phyloP scores from a whole-genome alignment of 495 filamentous ascomycete genomes.

The Cairneyella variabilis region DNA sequence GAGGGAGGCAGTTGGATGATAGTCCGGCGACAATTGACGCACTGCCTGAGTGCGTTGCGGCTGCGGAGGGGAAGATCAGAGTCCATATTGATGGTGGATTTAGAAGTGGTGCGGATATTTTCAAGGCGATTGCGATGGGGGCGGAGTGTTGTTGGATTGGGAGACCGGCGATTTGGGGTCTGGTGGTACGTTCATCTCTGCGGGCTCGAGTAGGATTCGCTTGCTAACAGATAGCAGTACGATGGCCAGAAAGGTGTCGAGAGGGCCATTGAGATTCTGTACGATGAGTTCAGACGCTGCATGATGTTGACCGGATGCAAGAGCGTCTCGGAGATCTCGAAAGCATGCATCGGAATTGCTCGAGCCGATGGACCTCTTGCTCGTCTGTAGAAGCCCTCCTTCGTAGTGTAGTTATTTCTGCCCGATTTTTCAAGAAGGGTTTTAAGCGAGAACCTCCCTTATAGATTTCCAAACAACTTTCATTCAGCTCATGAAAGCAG shows the following conservation, averaged over 20 bases:
- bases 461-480: too few relatives aligned
- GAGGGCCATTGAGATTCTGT: conserved; percentile 38
- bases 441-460: too few relatives aligned
- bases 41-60: conserved; percentile 55
- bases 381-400: conserved; percentile 1
- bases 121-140: conserved; percentile 52
- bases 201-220: not conserved
- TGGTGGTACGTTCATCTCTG: conserved; percentile 29
- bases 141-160: conserved; percentile 36
- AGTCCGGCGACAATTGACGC: conserved; percentile 53
- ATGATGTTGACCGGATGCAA: conserved; percentile 46
- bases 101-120: conserved; percentile 57
- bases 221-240: conserved; percentile 23
- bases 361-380: conserved; percentile 1
- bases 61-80: conserved; percentile 50
- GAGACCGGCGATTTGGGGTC: conserved; percentile 38
- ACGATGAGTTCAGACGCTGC: conserved; percentile 46
- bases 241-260: conserved; percentile 38
- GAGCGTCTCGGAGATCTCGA: conserved; percentile 13
- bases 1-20: conserved; percentile 62
- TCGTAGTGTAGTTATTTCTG: too few relatives aligned
- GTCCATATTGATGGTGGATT: conserved; percentile 65
- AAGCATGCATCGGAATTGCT: conserved; percentile 6
- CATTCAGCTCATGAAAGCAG: too few relatives aligned
- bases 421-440: too few relatives aligned